Evolutionary conservation across 148 eudicot species (phyloP).

Genomic region (Dianthus caryophyllus): DNA sequence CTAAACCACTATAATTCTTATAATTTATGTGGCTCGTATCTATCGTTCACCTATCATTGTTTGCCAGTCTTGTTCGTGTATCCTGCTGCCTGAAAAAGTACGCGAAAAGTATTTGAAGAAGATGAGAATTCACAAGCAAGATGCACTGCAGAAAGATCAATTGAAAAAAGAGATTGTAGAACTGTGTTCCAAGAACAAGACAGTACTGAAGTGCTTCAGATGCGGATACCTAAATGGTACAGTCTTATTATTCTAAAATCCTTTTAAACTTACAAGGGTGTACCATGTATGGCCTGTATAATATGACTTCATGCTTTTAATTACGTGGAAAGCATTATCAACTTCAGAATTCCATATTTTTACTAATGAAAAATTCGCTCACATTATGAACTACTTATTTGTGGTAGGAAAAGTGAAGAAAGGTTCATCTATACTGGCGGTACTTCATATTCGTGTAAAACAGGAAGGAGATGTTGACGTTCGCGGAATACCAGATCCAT

Average conservation of each 20-base stretch:
- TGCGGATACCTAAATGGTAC: constrained; percentile 80
- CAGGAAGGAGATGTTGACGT: constrained; percentile 34
- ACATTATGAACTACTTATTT: constrained; percentile 1
- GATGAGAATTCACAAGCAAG: constrained; percentile 62
- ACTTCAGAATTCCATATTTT: not conserved
- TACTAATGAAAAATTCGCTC: not conserved
- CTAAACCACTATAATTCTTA: constrained; percentile 1
- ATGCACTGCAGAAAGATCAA: constrained; percentile 47
- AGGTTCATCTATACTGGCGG: constrained; percentile 38
- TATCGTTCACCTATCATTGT: not conserved
- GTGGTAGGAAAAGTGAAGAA: constrained; percentile 69
- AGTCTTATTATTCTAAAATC: not conserved
- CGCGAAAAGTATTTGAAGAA: constrained; percentile 41
- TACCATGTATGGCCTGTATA: not conserved
- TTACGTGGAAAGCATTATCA: not conserved
- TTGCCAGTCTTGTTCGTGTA: constrained; percentile 59
- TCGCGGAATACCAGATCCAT: constrained; percentile 26
- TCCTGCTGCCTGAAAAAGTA: constrained; percentile 56
- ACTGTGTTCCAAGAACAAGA: constrained; percentile 43
- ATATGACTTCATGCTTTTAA: not conserved
- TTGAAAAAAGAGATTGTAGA: constrained; percentile 43
- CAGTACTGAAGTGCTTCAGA: constrained; percentile 43
- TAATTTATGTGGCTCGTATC: not conserved
- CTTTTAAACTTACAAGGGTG: not conserved
- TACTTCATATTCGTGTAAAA: constrained; percentile 49